Evolutionary conservation across 192 early-diverging fungal genomes (phyloP), one percentile per base, ranked within the genome.

Genomic region (Gamsiella multidivaricata): DNA sequence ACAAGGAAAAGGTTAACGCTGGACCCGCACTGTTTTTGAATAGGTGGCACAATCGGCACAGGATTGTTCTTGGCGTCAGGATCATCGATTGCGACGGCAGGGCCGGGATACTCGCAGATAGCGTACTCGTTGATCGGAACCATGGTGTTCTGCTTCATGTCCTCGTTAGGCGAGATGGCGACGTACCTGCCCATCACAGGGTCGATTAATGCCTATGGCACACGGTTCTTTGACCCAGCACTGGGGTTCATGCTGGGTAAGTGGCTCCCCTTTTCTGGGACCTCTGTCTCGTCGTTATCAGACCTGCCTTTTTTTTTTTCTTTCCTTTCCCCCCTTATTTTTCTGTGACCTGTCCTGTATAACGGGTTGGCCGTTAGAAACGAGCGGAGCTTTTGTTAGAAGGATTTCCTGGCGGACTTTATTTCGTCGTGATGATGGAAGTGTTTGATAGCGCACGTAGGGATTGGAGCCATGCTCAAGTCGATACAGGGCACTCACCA

Each of bases 11-110:
- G n/a, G n/a, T n/a, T n/a, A n/a, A n/a, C n/a, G n/a, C n/a, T n/a
- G n/a, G n/a, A n/a, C n/a, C n/a, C n/a, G n/a, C 36, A 11, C 22
- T 5, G 17, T 52, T 26, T 92, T 47, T 88, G 87, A n/a, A 82
- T 92, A 43, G 92, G 91, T 56, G 93, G 93, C 43, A 84, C 85
- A 2, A 86, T 86, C 31, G 83, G 94, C 28, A 96, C 94, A 18
- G 94, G 95, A 28, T 80, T 94, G n/a, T 96, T 96, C 79, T 82
- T 96, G 66, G 92, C 93, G 26, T 89, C 89, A 61, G 94, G 91
- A 58, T 70, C 82, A 1, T 89, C 91, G 5, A 85, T 97, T 41
- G 88, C 91, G 0, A 70, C 69, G 0, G 94, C 90, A 0, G 95
- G 95, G 1, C 93, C 95, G 6, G 88, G 87, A 2, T 94, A 91